Evolutionary conservation across 1,139 yeast species (phyloP), one percentile per base, ranked within the genome.

Genomic region (Geotrichum restrictum): DNA sequence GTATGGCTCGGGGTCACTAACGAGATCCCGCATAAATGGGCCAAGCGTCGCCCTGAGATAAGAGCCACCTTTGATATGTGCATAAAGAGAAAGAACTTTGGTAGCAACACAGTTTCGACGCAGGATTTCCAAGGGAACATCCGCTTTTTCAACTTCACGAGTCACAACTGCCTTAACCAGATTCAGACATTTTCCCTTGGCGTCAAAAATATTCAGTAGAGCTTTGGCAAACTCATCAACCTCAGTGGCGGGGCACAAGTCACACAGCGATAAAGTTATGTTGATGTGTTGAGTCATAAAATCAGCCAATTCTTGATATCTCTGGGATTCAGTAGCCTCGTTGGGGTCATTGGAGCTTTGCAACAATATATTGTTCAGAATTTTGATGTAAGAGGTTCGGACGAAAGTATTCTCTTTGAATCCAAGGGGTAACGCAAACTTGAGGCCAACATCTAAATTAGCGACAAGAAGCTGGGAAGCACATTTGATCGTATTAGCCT

Each of bases 51-150:
- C 57, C 2, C 73, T 67, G 47, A 88, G 71, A 64, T 86, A 88
- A 0, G 74, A 77, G 22, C 69, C 66, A 0, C 95, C 96, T 59
- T 81, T 77, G 21, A 77, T 74, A 59, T 83, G 81, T 0, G 95
- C 85, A 62, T 82, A 82, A 41, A 85, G 74, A 0, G 91, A 84
- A 49, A 88, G 72, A 45, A 88, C 74, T 62, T 91, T 79, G 0
- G 96, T 87, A 40, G 93, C 85, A 29, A 88, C 85, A 51, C 94
- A 84, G 66, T 88, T 88, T 54, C 95, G 77, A 62, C 96, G 75
- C 60, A 88, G 75, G 33, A 88, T 79, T 62, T 87, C 95, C 34
- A 85, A 78, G 14, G 88, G 79, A 55, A 85, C 77, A 0, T 79
- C 70, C 0, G 86, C 82, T 34, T 71, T 73, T 43, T 73, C 67